Evolutionary conservation across 352 stramenopile species (phyloP), one percentile per base, ranked within the genome.

Genomic region (Globisporangium irregulare): DNA sequence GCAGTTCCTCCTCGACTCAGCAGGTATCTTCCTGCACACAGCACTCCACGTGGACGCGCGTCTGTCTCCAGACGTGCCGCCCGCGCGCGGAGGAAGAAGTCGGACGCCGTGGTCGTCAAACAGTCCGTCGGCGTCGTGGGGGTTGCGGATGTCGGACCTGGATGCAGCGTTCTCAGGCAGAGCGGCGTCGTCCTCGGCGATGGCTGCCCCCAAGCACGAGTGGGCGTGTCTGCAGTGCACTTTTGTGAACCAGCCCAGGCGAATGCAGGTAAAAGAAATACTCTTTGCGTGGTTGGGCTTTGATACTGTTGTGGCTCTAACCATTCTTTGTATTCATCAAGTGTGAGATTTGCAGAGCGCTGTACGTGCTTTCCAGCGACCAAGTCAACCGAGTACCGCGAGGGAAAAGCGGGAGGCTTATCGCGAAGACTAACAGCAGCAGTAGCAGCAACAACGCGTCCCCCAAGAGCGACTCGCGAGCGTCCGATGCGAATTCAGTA

Each of bases 21-120:
- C 94, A 14, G 92, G 87, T 32, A 99, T 99, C 63, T 99, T 99
- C 71, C 75, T 99, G 14, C 91, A 98, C 71, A 96, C 80, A 8
- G 96, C 93, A 50, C 81, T 99, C 62, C 89, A 90, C 64, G 81
- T 95, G 4, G 82, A 95, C 57, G 69, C 76, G n/a, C 64, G 18
- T 22, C 71, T 77, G 46, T 64, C 75, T 41, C 74, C 76, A 1
- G 75, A 88, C 46, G 48, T 61, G 20, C 55, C 66, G 77, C 64
- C 61, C 20, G 63, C 53, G 77, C 10, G 74, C 64, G 12, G 60
- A 64, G 8, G 67, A 65, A 25, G 72, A 72, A 71, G 73, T 18
- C 75, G 78, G 46, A 81, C 75, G 6, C 81, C 80, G 10, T 87
- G 78, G 74, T 58, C 60, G 0, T 72, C 80, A 41, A 62, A 60